These are phyloP conservation scores for Miscanthus sacchariflorus DNA, from an alignment of 202 grass and related monocot species.

Conservation along the genomic window DNA sequence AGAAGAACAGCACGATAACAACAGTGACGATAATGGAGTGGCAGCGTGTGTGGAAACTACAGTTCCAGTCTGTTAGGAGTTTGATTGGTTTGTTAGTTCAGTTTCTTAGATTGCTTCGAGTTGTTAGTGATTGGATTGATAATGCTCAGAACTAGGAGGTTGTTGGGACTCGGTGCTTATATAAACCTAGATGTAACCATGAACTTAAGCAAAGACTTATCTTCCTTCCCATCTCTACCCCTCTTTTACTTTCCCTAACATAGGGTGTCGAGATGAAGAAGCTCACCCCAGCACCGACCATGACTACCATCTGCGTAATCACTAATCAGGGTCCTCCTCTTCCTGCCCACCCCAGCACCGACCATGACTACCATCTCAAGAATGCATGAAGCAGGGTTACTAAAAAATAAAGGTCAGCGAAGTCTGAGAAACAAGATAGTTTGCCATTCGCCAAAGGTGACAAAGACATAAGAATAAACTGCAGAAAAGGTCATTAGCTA, in stretches of 20 bases:
- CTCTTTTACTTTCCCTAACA: neutral
- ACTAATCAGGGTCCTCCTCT: neutral
- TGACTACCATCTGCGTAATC: neutral
- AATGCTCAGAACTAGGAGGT: neutral
- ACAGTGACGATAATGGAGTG: neutral
- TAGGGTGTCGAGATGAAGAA: neutral
- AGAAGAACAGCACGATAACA: neutral
- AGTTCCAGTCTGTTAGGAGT: neutral
- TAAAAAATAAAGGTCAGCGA: neutral
- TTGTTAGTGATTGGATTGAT: neutral
- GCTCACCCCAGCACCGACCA: neutral
- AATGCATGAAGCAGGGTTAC: conserved; percentile 3
- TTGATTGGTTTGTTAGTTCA: neutral
- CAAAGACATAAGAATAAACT: neutral
- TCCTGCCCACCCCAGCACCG: neutral
- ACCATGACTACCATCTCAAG: neutral
- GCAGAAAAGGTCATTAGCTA: neutral
- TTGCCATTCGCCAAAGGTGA: neutral
- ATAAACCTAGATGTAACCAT: neutral
- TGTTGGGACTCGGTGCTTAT: neutral
- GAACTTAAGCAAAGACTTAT: neutral
- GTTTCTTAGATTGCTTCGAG: neutral
- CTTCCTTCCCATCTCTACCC: neutral
- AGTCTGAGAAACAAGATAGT: neutral
- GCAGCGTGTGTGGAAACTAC: neutral